These are phyloP conservation scores for Pseudogymnoascus sp. DNA, from an alignment of 2,329 filamentous ascomycete species.

Conservation along the genomic window DNA sequence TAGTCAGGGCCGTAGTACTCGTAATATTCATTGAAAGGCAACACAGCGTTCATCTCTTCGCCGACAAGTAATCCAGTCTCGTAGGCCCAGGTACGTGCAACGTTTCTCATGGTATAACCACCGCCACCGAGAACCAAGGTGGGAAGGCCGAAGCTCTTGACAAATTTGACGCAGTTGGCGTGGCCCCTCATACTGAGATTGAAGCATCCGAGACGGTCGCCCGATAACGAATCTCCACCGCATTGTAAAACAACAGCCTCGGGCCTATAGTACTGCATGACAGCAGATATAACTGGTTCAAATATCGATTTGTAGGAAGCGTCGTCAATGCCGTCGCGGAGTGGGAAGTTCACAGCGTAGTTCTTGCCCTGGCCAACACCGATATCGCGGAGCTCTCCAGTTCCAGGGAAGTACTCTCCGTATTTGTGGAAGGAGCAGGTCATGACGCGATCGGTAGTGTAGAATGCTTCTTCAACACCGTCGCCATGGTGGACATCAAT, in stretches of 20 bases:
- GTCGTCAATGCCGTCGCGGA: slow-evolving; percentile 88
- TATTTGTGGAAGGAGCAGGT: slow-evolving; percentile 95
- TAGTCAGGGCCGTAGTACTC: slow-evolving; percentile 89
- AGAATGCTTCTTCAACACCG: slow-evolving; percentile 88
- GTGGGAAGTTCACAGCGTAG: slow-evolving; percentile 83
- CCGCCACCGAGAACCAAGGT: slow-evolving; percentile 91
- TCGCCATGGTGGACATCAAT: slow-evolving; percentile 94
- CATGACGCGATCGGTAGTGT: slow-evolving; percentile 86
- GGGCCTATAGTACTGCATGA: slow-evolving; percentile 81
- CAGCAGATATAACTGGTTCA: slow-evolving; percentile 76
- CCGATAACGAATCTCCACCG: slow-evolving; percentile 87
- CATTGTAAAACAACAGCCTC: slow-evolving; percentile 93
- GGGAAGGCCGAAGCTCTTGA: slow-evolving; percentile 77
- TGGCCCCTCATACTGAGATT: slow-evolving; percentile 96
- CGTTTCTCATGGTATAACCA: slow-evolving; percentile 95
- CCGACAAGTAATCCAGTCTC: slow-evolving; percentile 88
- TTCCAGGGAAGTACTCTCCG: slow-evolving; percentile 91
- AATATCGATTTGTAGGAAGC: slow-evolving; percentile 85
- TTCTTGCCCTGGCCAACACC: slow-evolving; percentile 83
- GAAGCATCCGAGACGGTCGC: slow-evolving; percentile 91
- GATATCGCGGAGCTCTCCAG: slow-evolving; percentile 76
- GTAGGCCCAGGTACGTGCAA: slow-evolving; percentile 93
- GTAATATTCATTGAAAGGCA: slow-evolving; percentile 97
- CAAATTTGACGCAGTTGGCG: slow-evolving; percentile 85
- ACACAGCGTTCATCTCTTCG: slow-evolving; percentile 68